Conservation (phyloP, 129 eudicot genomes). For the Helichrysum umbraculigerum region DNA sequence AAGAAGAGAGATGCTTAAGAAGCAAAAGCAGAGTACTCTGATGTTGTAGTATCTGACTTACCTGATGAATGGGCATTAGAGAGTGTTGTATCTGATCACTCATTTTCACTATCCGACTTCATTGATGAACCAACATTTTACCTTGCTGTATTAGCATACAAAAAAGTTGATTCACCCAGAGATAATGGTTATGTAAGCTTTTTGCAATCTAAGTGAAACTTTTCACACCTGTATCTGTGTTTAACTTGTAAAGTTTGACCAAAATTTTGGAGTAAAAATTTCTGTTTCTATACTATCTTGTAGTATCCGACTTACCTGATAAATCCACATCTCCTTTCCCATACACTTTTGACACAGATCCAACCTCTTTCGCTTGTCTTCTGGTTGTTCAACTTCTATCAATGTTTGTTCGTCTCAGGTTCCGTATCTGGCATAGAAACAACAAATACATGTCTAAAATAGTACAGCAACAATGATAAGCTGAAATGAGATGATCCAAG, state of each 20-base stretch:
- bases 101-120: slow-evolving; percentile 54
- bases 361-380: too few relatives aligned
- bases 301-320: too few relatives aligned
- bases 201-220: slow-evolving; percentile 5
- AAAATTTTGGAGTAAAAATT: background rate
- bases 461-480: too few relatives aligned
- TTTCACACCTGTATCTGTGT: background rate
- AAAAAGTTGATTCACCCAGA: slow-evolving; percentile 15
- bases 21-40: slow-evolving; percentile 54
- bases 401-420: too few relatives aligned
- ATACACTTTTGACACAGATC: too few relatives aligned
- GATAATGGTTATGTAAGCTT: slow-evolving; percentile 8
- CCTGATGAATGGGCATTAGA: slow-evolving; percentile 60
- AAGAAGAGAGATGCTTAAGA: slow-evolving; percentile 65
- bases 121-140: slow-evolving; percentile 65
- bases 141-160: slow-evolving; percentile 60
- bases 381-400: too few relatives aligned
- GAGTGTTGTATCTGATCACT: slow-evolving; percentile 43
- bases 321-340: too few relatives aligned
- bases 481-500: too few relatives aligned
- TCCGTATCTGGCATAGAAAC: too few relatives aligned
- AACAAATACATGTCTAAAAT: too few relatives aligned
- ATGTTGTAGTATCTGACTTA: slow-evolving; percentile 59
- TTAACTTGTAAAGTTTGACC: slow-evolving; percentile 18
- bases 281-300: background rate